Conservation (phyloP, 2,329 filamentous ascomycete species). For the Aspergillus candidus region DNA sequence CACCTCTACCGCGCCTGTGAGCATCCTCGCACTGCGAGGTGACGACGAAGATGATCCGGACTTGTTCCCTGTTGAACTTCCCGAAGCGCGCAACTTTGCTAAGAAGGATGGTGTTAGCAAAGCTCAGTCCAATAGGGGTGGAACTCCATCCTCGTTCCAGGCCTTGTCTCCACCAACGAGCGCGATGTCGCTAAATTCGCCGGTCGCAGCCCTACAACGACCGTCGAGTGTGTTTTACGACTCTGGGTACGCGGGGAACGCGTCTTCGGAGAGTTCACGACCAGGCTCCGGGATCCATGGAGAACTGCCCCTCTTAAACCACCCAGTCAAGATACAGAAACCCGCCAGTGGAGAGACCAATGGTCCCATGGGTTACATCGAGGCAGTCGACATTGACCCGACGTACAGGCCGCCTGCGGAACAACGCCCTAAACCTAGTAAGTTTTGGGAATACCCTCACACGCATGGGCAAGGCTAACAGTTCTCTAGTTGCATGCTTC, state of each 20-base stretch:
- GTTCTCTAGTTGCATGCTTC: slow-evolving; percentile 67
- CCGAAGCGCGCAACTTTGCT: slow-evolving; percentile 24
- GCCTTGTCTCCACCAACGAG: slow-evolving; percentile 37
- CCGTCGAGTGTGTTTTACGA: slow-evolving; percentile 13
- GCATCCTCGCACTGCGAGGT: slow-evolving; percentile 38
- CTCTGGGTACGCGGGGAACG: slow-evolving; percentile 19
- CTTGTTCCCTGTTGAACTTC: slow-evolving; percentile 36
- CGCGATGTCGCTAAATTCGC: slow-evolving; percentile 35
- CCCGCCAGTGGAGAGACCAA: slow-evolving; percentile 15
- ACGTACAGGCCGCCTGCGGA: slow-evolving; percentile 75
- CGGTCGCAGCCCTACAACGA: slow-evolving; percentile 18
- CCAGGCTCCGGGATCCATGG: slow-evolving; percentile 16
- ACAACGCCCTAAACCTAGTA: slow-evolving; percentile 60
- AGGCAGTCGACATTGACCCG: slow-evolving; percentile 83
- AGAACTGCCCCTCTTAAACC: slow-evolving; percentile 17
- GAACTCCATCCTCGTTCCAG: slow-evolving; percentile 23
- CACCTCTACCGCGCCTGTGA: slow-evolving; percentile 39
- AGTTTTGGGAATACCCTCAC: slow-evolving; percentile 19
- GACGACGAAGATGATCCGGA: slow-evolving; percentile 43
- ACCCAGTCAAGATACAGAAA: slow-evolving; percentile 29
- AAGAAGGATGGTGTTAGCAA: slow-evolving; percentile 29
- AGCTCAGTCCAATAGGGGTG: slow-evolving; percentile 28
- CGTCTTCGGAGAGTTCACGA: slow-evolving; percentile 20
- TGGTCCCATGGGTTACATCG: slow-evolving; percentile 72
- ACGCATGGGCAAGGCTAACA: slow-evolving; percentile 24